A percentile compares a stretch with the other conserved stretches of the same genome.
Evolutionary conservation across 805 yeast genomes (phyloP).

Genomic region (Pichia sporocuriosa): DNA sequence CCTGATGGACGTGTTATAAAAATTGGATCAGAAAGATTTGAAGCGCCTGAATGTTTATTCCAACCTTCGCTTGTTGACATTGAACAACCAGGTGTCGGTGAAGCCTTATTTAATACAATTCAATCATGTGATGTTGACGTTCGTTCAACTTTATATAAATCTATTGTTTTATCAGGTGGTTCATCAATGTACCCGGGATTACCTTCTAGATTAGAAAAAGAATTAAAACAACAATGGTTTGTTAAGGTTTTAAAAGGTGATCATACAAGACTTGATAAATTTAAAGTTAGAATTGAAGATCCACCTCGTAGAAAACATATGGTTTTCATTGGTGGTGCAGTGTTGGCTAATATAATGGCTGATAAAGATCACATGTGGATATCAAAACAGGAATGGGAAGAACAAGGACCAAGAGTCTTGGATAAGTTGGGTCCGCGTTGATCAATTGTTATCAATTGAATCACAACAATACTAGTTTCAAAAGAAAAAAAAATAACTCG

Average conservation of each 20-base stretch:
- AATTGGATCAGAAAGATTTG: slow-evolving; percentile 92
- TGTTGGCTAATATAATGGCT: slow-evolving; percentile 94
- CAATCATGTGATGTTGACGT: slow-evolving; percentile 94
- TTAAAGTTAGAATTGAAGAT: slow-evolving; percentile 94
- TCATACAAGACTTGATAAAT: slow-evolving; percentile 78
- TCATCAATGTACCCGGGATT: slow-evolving; percentile 98
- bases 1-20: slow-evolving; percentile 95
- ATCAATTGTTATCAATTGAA: too few species aligned
- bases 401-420: slow-evolving; percentile 82
- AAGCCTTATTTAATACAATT: slow-evolving; percentile 81
- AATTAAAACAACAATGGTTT: slow-evolving; percentile 93
- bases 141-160: slow-evolving; percentile 79
- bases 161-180: slow-evolving; percentile 94
- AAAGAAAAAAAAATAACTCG: too few species aligned
- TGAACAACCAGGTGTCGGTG: slow-evolving; percentile 97
- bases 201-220: slow-evolving; percentile 92
- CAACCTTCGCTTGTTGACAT: slow-evolving; percentile 93
- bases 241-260: slow-evolving; percentile 83
- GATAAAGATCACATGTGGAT: slow-evolving; percentile 99
- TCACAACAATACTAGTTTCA: too few species aligned
- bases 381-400: slow-evolving; percentile 94
- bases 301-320: slow-evolving; percentile 98
- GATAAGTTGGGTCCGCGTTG: slow-evolving; percentile 89
- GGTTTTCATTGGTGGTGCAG: slow-evolving; percentile 99
- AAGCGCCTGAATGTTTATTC: slow-evolving; percentile 94